phyloP scores from a whole-genome alignment of 2,329 filamentous ascomycete species.

The Colletotrichum musicola region DNA sequence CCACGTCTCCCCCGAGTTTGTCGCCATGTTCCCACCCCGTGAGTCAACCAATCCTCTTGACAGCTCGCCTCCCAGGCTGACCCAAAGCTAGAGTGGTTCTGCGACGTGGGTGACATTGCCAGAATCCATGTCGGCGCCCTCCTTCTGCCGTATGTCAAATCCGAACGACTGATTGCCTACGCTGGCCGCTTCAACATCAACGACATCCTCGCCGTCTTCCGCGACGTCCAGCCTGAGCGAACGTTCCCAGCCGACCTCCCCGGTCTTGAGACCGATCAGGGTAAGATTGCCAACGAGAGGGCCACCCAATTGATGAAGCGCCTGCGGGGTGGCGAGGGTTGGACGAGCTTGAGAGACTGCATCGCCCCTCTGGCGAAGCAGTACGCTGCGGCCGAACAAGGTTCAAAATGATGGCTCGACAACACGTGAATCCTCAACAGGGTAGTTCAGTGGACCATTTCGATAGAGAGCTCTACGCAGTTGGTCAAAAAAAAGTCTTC shows the following conservation, averaged over 20 bases:
- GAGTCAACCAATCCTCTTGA: not conserved
- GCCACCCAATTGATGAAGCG: slow-evolving; percentile 11
- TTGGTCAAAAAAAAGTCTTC: slow-evolving; percentile 16
- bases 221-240: not conserved
- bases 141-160: slow-evolving; percentile 20
- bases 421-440: not conserved
- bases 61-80: not conserved
- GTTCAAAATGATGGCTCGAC: not conserved
- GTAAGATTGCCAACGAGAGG: slow-evolving; percentile 21
- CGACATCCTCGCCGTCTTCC: slow-evolving; percentile 21
- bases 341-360: slow-evolving; percentile 19
- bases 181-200: slow-evolving; percentile 26
- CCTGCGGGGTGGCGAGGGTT: slow-evolving; percentile 1
- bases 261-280: slow-evolving; percentile 11
- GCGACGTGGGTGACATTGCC: slow-evolving; percentile 28
- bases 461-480: too few relatives aligned
- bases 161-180: slow-evolving; percentile 22
- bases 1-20: slow-evolving; percentile 11
- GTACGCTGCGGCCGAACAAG: slow-evolving; percentile 9
- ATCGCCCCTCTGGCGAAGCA: slow-evolving; percentile 11
- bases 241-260: slow-evolving; percentile 19
- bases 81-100: slow-evolving; percentile 11
- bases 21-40: slow-evolving; percentile 25
- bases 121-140: slow-evolving; percentile 25
- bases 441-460: not conserved